A percentile compares a stretch with the other conserved stretches of the same genome.
phyloP scores from a whole-genome alignment of 148 eudicot species.

The Fagopyrum esculentum region DNA sequence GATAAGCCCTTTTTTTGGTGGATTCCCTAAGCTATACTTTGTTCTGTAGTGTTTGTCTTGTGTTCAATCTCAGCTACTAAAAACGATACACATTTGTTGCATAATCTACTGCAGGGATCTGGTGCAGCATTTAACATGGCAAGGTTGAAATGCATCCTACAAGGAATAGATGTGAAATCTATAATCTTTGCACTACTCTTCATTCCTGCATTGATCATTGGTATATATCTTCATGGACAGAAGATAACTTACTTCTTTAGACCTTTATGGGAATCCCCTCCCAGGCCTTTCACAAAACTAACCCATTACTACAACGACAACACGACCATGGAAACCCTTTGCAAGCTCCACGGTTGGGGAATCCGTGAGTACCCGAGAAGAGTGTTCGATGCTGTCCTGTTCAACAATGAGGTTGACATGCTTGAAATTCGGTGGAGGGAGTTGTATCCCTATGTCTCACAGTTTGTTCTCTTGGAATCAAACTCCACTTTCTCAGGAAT shows the following conservation, averaged over 20 bases:
- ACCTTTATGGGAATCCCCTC: conserved; percentile 56
- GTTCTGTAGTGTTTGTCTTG: not conserved
- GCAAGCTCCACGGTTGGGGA: conserved; percentile 57
- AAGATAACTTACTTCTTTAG: conserved; percentile 44
- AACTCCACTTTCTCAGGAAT: conserved; percentile 52
- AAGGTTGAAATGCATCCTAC: conserved; percentile 34
- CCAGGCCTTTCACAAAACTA: conserved; percentile 34
- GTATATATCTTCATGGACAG: conserved; percentile 49
- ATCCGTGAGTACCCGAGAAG: conserved; percentile 46
- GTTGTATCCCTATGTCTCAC: conserved; percentile 45
- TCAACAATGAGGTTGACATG: conserved; percentile 57
- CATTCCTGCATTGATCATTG: conserved; percentile 24
- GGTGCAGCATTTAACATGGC: conserved; percentile 24
- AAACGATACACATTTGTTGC: not conserved
- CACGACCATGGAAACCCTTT: conserved; percentile 42
- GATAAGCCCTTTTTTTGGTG: not conserved
- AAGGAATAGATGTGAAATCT: conserved; percentile 30
- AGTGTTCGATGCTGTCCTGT: conserved; percentile 54
- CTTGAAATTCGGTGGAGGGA: conserved; percentile 56
- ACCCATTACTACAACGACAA: conserved; percentile 46
- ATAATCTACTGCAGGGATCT: conserved; percentile 24
- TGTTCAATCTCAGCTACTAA: not conserved
- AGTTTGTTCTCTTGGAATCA: conserved; percentile 54
- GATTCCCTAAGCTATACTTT: not conserved
- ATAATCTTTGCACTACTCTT: conserved; percentile 25